A percentile compares a stretch with the other conserved stretches of the same genome.
These are phyloP conservation scores for Colletotrichum nymphaeae DNA, from an alignment of 2,329 filamentous ascomycete genomes.

Conservation along the genomic window DNA sequence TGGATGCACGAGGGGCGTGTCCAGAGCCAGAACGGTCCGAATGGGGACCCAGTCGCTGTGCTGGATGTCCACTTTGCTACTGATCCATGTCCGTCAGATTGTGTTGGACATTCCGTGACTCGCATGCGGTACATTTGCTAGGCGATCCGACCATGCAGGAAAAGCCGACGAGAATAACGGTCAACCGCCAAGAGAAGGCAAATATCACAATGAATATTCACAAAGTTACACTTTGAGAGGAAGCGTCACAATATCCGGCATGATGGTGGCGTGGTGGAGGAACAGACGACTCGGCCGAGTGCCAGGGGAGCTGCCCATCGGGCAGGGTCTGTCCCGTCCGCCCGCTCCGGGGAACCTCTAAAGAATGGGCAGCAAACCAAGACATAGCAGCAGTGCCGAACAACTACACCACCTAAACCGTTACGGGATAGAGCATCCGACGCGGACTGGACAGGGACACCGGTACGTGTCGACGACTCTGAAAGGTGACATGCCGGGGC, in stretches of 20 bases:
- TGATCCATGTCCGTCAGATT: constrained; percentile 32
- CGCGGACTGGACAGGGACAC: constrained; percentile 12
- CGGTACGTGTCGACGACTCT: neutral
- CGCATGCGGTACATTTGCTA: constrained; percentile 30
- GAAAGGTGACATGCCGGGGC: neutral
- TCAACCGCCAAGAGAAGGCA: neutral
- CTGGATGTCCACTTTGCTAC: constrained; percentile 13
- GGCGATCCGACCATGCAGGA: constrained; percentile 27
- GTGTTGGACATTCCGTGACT: constrained; percentile 26
- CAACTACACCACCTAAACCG: constrained; percentile 1
- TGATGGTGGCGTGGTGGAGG: neutral
- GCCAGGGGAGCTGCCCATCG: constrained; percentile 8
- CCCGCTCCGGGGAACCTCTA: constrained; percentile 29
- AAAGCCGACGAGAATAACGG: constrained; percentile 14
- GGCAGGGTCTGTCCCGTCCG: constrained; percentile 30
- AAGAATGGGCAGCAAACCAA: constrained; percentile 15
- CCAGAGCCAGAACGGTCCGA: constrained; percentile 26
- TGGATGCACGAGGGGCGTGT: constrained; percentile 13
- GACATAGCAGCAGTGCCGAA: constrained; percentile 17
- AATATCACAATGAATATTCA: neutral
- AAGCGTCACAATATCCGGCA: neutral
- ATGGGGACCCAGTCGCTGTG: neutral
- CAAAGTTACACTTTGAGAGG: neutral
- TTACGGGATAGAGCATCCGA: constrained; percentile 10
- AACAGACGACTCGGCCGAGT: constrained; percentile 27